Percentiles rank a stretch among this genome's conserved stretches.
phyloP scores from a whole-genome alignment of 169 alveolate species.

The Plasmodium cynomolgi region DNA sequence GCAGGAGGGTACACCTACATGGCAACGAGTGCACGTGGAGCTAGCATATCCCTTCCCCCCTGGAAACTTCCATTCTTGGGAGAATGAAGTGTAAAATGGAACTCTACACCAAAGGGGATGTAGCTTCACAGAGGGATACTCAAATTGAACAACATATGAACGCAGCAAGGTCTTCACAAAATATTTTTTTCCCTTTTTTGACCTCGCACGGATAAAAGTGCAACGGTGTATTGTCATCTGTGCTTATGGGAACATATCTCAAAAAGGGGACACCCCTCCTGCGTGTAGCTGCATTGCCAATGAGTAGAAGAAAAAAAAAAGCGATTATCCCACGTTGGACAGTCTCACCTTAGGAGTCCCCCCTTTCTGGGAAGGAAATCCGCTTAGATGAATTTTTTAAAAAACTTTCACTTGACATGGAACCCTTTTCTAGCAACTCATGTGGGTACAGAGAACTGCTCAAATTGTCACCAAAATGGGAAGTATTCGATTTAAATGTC shows the following conservation, averaged over 20 bases:
- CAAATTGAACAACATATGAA: neutral
- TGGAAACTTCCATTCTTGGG: neutral
- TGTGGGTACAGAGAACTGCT: conserved; percentile 18
- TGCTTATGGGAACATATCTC: neutral
- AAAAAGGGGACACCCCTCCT: neutral
- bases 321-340: neutral
- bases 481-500: conserved; percentile 58
- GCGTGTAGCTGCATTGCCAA: neutral
- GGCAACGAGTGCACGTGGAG: neutral
- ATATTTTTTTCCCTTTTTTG: neutral
- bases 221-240: neutral
- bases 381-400: conserved; percentile 24
- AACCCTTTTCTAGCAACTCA: conserved; percentile 36
- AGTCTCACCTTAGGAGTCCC: neutral
- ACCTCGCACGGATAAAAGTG: neutral
- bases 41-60: neutral
- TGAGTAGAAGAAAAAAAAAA: neutral
- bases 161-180: neutral
- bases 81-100: neutral
- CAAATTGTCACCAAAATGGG: conserved; percentile 47
- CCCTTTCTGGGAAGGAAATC: conserved; percentile 55
- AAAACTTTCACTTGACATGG: conserved; percentile 3
- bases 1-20: neutral
- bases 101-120: neutral
- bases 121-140: neutral